These are phyloP conservation scores for Chlamydomonas incerta DNA, from an alignment of 139 green algal genomes.

Conservation along the genomic window DNA sequence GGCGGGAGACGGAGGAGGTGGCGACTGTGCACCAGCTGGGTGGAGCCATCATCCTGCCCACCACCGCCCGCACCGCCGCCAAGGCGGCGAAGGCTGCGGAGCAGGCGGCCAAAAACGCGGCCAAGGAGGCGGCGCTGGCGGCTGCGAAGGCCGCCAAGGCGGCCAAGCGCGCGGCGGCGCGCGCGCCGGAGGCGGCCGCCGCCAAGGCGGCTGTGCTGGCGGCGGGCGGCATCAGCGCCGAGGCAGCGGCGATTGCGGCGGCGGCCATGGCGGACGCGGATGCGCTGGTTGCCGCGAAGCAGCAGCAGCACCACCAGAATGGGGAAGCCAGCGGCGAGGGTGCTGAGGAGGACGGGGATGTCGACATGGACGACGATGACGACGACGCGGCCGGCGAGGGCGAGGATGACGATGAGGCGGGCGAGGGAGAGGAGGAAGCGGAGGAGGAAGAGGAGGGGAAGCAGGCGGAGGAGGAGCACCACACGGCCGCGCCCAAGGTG, in stretches of 20 bases:
- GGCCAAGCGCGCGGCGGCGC: too few relatives aligned
- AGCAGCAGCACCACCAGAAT: too few relatives aligned
- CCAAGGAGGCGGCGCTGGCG: too few relatives aligned
- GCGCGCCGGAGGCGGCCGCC: too few relatives aligned
- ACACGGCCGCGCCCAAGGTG: background rate
- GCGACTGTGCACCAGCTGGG: too few relatives aligned
- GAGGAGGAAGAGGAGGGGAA: background rate
- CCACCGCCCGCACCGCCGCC: too few relatives aligned
- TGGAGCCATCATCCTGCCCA: too few relatives aligned
- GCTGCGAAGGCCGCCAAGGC: too few relatives aligned
- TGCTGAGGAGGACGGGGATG: background rate
- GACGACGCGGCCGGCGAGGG: background rate
- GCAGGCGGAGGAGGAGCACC: background rate
- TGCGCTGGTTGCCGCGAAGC: conserved; percentile 6
- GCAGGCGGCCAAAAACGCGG: too few relatives aligned
- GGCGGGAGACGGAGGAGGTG: too few relatives aligned
- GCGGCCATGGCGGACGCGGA: conserved; percentile 20
- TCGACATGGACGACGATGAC: background rate
- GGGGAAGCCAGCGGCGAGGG: background rate
- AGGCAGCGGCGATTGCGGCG: conserved; percentile 9
- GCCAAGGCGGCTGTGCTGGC: too few relatives aligned
- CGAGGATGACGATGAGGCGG: background rate
- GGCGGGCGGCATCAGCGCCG: background rate
- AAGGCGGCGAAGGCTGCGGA: too few relatives aligned
- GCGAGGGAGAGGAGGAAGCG: background rate